These are phyloP conservation scores for Penicillium sp. DNA, from an alignment of 2,329 filamentous ascomycete genomes.

Conservation along the genomic window DNA sequence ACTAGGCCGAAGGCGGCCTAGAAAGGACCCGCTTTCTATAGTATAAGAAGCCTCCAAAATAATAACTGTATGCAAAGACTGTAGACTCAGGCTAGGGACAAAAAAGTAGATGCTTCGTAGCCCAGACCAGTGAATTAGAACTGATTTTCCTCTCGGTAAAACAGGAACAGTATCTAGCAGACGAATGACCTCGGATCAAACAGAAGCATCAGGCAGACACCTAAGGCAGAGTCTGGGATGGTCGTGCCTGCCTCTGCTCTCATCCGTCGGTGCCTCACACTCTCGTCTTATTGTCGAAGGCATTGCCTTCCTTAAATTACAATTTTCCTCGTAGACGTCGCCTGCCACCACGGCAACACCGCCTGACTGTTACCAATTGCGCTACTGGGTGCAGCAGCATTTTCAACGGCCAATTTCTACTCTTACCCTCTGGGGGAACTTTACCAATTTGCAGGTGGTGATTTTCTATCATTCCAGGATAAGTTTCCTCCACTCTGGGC, in stretches of 20 bases:
- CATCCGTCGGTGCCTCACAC: background rate
- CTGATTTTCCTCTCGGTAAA: background rate
- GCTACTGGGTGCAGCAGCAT: background rate
- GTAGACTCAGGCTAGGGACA: background rate
- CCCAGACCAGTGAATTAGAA: background rate
- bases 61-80: background rate
- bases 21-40: background rate
- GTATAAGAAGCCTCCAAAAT: background rate
- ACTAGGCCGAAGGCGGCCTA: constrained; percentile 15
- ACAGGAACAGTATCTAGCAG: background rate
- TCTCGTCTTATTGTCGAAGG: background rate
- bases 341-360: background rate
- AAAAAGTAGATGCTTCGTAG: background rate
- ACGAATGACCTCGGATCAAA: background rate
- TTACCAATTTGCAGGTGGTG: background rate
- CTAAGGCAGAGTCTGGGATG: background rate
- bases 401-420: background rate
- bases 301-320: background rate
- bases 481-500: background rate
- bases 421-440: background rate
- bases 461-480: background rate
- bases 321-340: background rate
- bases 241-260: constrained; percentile 1
- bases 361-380: background rate
- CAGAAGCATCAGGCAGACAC: background rate